phyloP scores from a whole-genome alignment of 805 yeast genomes.

The Saccharomyces jurei region DNA sequence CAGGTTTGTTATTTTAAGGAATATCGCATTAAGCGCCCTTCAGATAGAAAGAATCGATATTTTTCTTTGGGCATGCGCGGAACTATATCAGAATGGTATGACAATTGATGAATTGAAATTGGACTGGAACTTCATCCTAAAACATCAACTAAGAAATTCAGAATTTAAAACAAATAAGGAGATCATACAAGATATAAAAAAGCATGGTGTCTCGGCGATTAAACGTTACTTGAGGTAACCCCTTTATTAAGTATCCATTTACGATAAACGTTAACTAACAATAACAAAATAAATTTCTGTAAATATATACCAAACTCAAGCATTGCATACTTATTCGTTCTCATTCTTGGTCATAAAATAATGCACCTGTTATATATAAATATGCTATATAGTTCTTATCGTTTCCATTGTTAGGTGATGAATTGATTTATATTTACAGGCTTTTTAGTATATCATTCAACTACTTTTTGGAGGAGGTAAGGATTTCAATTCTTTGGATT shows the following conservation, averaged over 20 bases:
- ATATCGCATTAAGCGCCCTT: slow-evolving; percentile 18
- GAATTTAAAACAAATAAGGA: slow-evolving; percentile 1
- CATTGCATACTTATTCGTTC: neutral
- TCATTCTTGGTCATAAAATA: neutral
- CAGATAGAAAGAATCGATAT: slow-evolving; percentile 14
- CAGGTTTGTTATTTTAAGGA: slow-evolving; percentile 17
- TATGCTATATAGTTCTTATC: neutral
- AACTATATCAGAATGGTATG: slow-evolving; percentile 17
- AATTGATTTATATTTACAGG: neutral
- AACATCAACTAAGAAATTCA: slow-evolving; percentile 15
- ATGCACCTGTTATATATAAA: neutral
- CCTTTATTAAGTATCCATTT: neutral
- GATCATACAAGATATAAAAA: slow-evolving; percentile 4
- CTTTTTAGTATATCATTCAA: neutral
- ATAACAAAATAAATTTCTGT: neutral
- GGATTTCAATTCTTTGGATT: slow-evolving; percentile 1
- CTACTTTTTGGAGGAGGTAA: slow-evolving; percentile 19
- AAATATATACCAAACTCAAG: neutral
- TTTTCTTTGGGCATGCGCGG: slow-evolving; percentile 22
- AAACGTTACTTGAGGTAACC: slow-evolving; percentile 6
- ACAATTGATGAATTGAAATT: slow-evolving; percentile 16
- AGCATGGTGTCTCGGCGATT: slow-evolving; percentile 7
- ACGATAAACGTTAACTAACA: neutral
- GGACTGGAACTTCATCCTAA: slow-evolving; percentile 20
- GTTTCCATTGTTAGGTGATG: neutral